phyloP scores from a whole-genome alignment of 768 basidiomycete species.

The Leccinellum luteum region DNA sequence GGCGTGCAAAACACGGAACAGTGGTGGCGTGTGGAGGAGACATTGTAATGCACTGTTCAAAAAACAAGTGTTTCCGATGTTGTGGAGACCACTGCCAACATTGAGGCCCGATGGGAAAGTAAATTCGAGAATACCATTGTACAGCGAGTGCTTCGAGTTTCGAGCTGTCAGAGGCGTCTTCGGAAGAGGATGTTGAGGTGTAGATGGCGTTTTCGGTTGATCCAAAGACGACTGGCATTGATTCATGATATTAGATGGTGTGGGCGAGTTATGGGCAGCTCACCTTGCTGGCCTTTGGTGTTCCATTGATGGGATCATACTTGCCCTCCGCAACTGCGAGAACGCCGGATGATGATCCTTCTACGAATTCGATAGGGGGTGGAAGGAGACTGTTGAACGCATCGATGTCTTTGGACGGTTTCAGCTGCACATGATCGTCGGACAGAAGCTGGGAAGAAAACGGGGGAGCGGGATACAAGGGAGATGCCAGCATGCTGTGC shows the following conservation, averaged over 20 bases:
- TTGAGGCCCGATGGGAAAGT: conserved; percentile 55
- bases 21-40: conserved; percentile 86
- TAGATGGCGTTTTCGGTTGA: conserved; percentile 23
- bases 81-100: conserved; percentile 67
- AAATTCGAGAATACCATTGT: conserved; percentile 54
- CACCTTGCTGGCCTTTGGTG: conserved; percentile 55
- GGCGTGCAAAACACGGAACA: conserved; percentile 57
- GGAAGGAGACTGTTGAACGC: conserved; percentile 76
- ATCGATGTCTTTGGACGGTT: conserved; percentile 69
- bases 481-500: conserved; percentile 63
- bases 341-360: conserved; percentile 78
- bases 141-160: conserved; percentile 40
- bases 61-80: conserved; percentile 94
- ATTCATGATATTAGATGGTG: conserved; percentile 2
- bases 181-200: conserved; percentile 25
- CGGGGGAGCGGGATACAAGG: conserved; percentile 51
- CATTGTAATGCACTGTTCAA: conserved; percentile 94
- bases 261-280: conserved; percentile 17
- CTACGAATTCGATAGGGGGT: conserved; percentile 79
- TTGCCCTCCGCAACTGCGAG: conserved; percentile 70
- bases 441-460: conserved; percentile 50
- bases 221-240: conserved; percentile 14
- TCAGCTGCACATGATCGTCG: conserved; percentile 54
- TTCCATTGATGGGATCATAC: conserved; percentile 78
- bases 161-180: conserved; percentile 28